Base-by-base conservation (phyloP, 129 eudicot species). In the Flaveria robusta region DNA sequence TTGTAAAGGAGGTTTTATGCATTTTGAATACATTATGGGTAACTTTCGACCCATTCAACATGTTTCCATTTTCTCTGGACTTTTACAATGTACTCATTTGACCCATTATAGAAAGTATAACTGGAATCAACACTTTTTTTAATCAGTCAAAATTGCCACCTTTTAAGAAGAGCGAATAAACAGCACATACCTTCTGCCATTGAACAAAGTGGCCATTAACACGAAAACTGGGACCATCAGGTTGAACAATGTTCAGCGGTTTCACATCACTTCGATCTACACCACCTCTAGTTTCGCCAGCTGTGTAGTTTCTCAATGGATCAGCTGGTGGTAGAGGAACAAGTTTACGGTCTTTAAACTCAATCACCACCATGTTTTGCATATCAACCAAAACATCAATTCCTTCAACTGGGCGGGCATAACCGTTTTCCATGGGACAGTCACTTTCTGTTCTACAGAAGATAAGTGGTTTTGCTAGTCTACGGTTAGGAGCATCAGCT, bases 361-460 rank as follows among this genome's bases (percentile, higher is more conserved):
- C 96, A 13, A 90, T 79, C 78, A 90, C 90, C 70, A 81, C 89
- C 92, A 87, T 90, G 68, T 90, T 87, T 73, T 87, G 96, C 96
- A 90, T 85, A 75, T 90, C 96, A 66, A 90, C 96, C 63, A 90
- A 77, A 41, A 90, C 88, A 80, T 90, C 85, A 14, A 90, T 90
- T 74, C 96, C 96, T 83, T 90, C 96, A 41, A 90, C 96, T 41
- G 96, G 96, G 16, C 92, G 96, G 12, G 96, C 96, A 83, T 87
- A 90, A 11, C 96, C 96, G 70, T 90, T 90, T 77, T 90, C 96
- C 87, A 90, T 71, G 6, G 96, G 92, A 69, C 96, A 90, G 66
- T 90, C 92, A 72, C 96, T 90, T 81, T 90, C 92, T 27, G 92
- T 90, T 74, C 96, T 62, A 78, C 96, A 90, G 34, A 90, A 90